These are phyloP conservation scores for Blastobotrys terrestris DNA, from an alignment of 805 yeast genomes.

Conservation along the genomic window DNA sequence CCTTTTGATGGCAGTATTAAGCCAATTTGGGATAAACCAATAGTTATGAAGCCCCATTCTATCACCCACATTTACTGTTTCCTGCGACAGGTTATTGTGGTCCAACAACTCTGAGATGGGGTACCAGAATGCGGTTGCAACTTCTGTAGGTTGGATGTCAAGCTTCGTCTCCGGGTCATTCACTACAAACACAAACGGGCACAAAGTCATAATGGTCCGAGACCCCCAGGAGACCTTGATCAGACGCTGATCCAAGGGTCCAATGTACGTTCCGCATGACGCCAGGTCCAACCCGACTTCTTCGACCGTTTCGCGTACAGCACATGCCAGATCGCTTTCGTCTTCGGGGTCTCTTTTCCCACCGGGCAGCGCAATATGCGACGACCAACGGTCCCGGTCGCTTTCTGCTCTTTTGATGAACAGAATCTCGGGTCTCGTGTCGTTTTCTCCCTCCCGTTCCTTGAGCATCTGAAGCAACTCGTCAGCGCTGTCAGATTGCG, in stretches of 20 bases:
- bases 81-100: conserved; percentile 13
- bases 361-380: conserved; percentile 38
- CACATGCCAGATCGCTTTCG: conserved; percentile 29
- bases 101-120: conserved; percentile 25
- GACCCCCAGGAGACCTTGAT: conserved; percentile 32
- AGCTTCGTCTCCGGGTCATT: conserved; percentile 19
- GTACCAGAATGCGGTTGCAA: conserved; percentile 34
- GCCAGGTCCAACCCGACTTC: conserved; percentile 35
- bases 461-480: conserved; percentile 4
- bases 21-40: conserved; percentile 9
- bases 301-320: conserved; percentile 33
- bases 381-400: conserved; percentile 36
- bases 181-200: conserved; percentile 32
- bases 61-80: conserved; percentile 21
- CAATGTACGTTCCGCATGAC: conserved; percentile 25
- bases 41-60: conserved; percentile 16
- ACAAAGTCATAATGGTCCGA: conserved; percentile 27
- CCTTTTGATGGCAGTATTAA: conserved; percentile 9
- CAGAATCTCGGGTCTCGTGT: conserved; percentile 27
- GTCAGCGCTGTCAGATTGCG: not conserved
- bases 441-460: not conserved
- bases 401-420: conserved; percentile 33
- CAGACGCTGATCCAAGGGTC: conserved; percentile 31
- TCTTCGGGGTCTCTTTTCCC: conserved; percentile 35
- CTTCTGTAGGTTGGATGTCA: conserved; percentile 30